These are phyloP conservation scores for Mycena floridula DNA, from an alignment of 768 basidiomycete genomes.

Conservation along the genomic window DNA sequence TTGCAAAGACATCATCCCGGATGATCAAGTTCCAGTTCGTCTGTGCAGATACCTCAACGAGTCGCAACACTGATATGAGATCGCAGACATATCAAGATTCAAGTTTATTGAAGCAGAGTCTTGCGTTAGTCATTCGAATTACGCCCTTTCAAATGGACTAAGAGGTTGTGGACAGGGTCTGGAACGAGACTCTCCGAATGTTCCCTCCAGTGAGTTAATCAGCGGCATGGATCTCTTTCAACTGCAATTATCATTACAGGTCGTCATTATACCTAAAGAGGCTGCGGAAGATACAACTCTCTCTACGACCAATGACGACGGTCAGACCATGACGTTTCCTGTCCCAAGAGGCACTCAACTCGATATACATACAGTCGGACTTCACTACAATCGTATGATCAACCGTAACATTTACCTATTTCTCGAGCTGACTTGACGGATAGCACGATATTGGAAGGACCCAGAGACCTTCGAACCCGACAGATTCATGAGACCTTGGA, in stretches of 20 bases:
- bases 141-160: too few relatives aligned
- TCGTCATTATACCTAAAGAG: constrained; percentile 34
- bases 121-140: too few relatives aligned
- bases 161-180: too few relatives aligned
- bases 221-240: too few relatives aligned
- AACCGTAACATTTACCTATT: not conserved
- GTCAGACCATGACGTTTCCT: constrained; percentile 30
- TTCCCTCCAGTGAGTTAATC: constrained; percentile 36
- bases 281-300: constrained; percentile 42
- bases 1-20: constrained; percentile 24
- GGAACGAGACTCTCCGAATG: constrained; percentile 44
- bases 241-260: too few relatives aligned
- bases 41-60: not conserved
- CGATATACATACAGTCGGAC: constrained; percentile 28
- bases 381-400: constrained; percentile 45
- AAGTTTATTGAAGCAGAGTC: constrained; percentile 28
- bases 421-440: not conserved
- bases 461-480: constrained; percentile 38
- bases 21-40: constrained; percentile 23
- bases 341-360: constrained; percentile 37
- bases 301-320: constrained; percentile 25
- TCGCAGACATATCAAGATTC: constrained; percentile 34
- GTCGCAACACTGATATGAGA: not conserved
- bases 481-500: constrained; percentile 42
- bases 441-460: constrained; percentile 50